A percentile compares a stretch with the other conserved stretches of the same genome.
Evolutionary conservation across 2,329 filamentous ascomycete species (phyloP).

Genomic region (Akanthomyces dipterigenus): DNA sequence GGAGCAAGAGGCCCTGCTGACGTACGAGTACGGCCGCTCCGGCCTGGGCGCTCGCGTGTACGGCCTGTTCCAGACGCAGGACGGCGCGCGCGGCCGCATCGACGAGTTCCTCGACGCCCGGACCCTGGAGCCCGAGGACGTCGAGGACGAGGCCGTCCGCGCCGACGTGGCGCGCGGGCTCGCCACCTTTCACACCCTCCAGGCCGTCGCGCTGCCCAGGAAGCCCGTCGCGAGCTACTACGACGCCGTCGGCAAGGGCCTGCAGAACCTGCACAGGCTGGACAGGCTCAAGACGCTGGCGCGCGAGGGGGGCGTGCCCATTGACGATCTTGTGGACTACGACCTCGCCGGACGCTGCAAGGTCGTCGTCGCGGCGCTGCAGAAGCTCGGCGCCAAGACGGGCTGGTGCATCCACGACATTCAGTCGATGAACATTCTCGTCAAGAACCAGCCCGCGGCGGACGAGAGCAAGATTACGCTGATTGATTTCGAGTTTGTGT

Average conservation of each 20-base stretch:
- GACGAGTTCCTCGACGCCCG: conserved; percentile 16
- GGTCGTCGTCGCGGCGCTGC: conserved; percentile 1
- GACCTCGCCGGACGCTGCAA: conserved; percentile 9
- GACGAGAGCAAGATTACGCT: conserved; percentile 10
- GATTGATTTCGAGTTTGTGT: conserved; percentile 17
- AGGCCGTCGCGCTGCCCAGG: not conserved
- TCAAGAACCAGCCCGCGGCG: conserved; percentile 1
- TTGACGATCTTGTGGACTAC: conserved; percentile 14
- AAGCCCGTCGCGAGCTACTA: conserved; percentile 10
- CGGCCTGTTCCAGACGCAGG: conserved; percentile 15
- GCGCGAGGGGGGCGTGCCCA: conserved; percentile 11
- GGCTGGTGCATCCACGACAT: conserved; percentile 18
- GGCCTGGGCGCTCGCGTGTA: conserved; percentile 15
- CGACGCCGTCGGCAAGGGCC: conserved; percentile 4
- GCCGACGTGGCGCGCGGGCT: conserved; percentile 13
- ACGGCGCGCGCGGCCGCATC: conserved; percentile 14
- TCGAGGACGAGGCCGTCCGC: conserved; percentile 13
- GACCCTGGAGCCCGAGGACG: conserved; percentile 14
- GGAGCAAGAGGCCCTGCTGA: conserved; percentile 12
- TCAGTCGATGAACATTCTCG: conserved; percentile 17
- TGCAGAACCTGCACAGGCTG: conserved; percentile 11
- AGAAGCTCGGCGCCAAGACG: conserved; percentile 10
- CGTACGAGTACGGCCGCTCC: conserved; percentile 11
- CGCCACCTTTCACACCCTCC: conserved; percentile 13
- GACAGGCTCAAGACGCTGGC: conserved; percentile 13